Percentiles rank a stretch among this genome's conserved stretches.
Conservation (phyloP, 345 rosid species). For the Trapa bicornis region DNA sequence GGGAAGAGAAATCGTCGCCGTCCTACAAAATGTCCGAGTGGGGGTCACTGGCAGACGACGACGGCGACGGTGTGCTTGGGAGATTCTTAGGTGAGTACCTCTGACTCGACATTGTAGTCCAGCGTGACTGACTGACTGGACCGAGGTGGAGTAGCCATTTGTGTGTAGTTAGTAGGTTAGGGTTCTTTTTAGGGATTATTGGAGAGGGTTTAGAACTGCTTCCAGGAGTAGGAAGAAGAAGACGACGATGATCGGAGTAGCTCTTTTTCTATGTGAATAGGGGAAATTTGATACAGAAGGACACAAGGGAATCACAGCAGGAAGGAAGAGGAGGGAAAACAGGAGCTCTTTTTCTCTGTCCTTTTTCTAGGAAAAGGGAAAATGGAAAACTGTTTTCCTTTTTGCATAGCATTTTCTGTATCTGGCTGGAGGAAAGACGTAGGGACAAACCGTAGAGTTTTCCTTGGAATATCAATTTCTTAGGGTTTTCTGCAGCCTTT, state of each 20-base stretch:
- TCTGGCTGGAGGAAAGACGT: too few relatives aligned
- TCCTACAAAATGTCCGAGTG: background rate
- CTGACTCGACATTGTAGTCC: background rate
- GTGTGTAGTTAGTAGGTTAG: background rate
- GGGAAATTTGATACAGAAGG: too few relatives aligned
- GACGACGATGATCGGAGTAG: background rate
- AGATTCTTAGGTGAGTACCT: conserved; percentile 34
- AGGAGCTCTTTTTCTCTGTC: too few relatives aligned
- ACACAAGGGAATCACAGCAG: too few relatives aligned
- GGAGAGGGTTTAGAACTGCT: background rate
- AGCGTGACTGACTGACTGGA: background rate
- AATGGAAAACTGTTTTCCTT: too few relatives aligned
- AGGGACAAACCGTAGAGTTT: too few relatives aligned
- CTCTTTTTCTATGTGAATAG: too few relatives aligned
- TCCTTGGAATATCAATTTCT: too few relatives aligned
- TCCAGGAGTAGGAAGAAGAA: background rate
- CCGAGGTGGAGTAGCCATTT: conserved; percentile 4
- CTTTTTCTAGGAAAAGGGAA: too few relatives aligned
- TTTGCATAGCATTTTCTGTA: too few relatives aligned
- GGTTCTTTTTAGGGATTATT: conserved; percentile 3
- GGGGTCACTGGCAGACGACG: conserved; percentile 13
- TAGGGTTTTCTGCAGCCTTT: too few relatives aligned
- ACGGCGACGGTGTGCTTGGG: conserved; percentile 28
- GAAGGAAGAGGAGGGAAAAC: too few relatives aligned
- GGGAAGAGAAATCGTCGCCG: conserved; percentile 10